phyloP scores from a whole-genome alignment of 225 moss, liverwort and hornwort species.

The Takakia lepidozioides region DNA sequence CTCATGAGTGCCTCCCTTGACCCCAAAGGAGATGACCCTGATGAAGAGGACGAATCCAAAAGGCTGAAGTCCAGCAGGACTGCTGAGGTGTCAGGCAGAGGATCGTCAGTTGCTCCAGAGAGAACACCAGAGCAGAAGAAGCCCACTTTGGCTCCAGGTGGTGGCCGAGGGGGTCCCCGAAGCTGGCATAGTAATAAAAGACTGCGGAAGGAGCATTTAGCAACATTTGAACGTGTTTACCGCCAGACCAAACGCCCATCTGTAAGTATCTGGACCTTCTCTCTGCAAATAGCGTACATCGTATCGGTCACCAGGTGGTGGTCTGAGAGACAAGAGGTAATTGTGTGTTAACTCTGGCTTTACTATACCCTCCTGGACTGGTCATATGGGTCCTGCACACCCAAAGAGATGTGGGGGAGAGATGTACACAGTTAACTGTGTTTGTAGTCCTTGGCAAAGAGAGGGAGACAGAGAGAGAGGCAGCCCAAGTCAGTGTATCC shows the following conservation, averaged over 20 bases:
- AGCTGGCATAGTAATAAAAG: conserved; percentile 75
- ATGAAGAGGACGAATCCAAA: conserved; percentile 3
- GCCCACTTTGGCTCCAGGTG: conserved; percentile 7
- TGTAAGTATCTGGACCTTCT: conserved; percentile 24
- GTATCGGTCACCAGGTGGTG: neutral
- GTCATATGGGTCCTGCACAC: neutral
- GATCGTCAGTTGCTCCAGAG: conserved; percentile 11
- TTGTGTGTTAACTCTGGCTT: neutral
- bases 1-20: conserved; percentile 51
- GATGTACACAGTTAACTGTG: neutral
- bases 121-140: conserved; percentile 17
- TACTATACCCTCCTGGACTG: too few relatives aligned
- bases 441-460: too few relatives aligned
- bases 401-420: neutral
- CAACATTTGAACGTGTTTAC: conserved; percentile 91
- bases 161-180: conserved; percentile 30
- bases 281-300: neutral
- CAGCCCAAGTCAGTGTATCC: too few relatives aligned
- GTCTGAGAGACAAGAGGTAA: neutral
- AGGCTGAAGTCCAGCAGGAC: neutral
- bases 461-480: too few relatives aligned
- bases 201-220: conserved; percentile 70
- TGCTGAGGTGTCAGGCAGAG: conserved; percentile 7
- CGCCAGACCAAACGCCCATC: conserved; percentile 70
- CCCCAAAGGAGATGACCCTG: conserved; percentile 6